These are phyloP conservation scores for Tetrahymena malaccensis DNA, from an alignment of 73 alveolate species.

Conservation along the genomic window DNA sequence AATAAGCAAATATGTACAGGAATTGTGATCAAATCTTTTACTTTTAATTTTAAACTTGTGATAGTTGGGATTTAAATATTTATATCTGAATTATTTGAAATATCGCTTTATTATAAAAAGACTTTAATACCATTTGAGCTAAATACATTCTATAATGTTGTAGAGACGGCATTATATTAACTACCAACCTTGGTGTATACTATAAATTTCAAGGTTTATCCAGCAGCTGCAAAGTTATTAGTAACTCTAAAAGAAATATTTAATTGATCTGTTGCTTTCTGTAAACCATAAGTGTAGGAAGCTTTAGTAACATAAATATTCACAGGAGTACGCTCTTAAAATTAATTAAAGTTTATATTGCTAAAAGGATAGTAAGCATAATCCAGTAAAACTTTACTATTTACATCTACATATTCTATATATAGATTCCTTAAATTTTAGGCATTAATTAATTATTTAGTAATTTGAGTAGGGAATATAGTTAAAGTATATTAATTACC, in stretches of 20 bases:
- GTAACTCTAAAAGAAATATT: not conserved
- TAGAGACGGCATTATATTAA: not conserved
- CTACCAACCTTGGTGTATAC: not conserved
- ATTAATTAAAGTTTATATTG: not conserved
- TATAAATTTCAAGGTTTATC: not conserved
- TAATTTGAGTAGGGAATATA: not conserved
- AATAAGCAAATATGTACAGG: not conserved
- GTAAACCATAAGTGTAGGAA: not conserved
- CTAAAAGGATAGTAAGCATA: not conserved
- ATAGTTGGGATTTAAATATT: not conserved
- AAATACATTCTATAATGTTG: not conserved
- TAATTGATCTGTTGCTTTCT: not conserved
- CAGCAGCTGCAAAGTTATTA: not conserved
- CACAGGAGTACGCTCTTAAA: not conserved
- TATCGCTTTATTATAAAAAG: not conserved
- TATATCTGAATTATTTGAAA: not conserved
- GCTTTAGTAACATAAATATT: not conserved
- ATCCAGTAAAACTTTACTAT: not conserved
- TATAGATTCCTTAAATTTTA: not conserved
- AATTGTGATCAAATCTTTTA: not conserved
- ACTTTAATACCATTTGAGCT: not conserved
- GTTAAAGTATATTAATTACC: not conserved
- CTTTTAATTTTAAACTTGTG: not conserved
- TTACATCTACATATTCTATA: not conserved
- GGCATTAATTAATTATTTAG: not conserved